These are phyloP conservation scores for Solanum pennellii DNA, from an alignment of 257 asterid genomes.

Conservation along the genomic window DNA sequence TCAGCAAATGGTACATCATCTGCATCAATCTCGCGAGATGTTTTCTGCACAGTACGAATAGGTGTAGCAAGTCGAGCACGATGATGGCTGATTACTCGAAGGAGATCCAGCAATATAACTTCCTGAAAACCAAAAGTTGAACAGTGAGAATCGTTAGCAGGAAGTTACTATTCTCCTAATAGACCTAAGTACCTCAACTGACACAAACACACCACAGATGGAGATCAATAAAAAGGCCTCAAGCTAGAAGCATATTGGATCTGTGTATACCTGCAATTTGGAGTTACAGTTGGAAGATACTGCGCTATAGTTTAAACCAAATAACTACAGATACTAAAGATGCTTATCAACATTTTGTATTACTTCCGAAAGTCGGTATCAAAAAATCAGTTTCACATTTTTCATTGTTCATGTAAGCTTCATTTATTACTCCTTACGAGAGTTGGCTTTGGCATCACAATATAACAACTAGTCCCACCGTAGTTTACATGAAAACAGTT, in stretches of 20 bases:
- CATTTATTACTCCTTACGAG: neutral
- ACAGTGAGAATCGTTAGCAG: neutral
- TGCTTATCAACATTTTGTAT: neutral
- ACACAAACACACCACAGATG: neutral
- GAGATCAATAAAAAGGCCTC: neutral
- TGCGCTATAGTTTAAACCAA: neutral
- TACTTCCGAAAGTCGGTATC: neutral
- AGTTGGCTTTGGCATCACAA: neutral
- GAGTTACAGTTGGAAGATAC: neutral
- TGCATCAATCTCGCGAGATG: slow-evolving; percentile 55
- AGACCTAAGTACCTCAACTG: neutral
- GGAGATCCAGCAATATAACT: slow-evolving; percentile 75
- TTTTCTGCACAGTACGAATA: slow-evolving; percentile 84
- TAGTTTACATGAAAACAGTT: neutral
- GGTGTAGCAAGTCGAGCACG: slow-evolving; percentile 98
- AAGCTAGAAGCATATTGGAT: neutral
- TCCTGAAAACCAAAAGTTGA: slow-evolving; percentile 39
- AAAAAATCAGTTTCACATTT: neutral
- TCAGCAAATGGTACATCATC: slow-evolving; percentile 70
- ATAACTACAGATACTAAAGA: neutral
- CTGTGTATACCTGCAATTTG: neutral
- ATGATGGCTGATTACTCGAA: slow-evolving; percentile 88
- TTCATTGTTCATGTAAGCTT: neutral
- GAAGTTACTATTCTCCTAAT: neutral
- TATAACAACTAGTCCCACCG: neutral